Conservation (phyloP, 176 grass and related monocot species). For the Lolium multiflorum region DNA sequence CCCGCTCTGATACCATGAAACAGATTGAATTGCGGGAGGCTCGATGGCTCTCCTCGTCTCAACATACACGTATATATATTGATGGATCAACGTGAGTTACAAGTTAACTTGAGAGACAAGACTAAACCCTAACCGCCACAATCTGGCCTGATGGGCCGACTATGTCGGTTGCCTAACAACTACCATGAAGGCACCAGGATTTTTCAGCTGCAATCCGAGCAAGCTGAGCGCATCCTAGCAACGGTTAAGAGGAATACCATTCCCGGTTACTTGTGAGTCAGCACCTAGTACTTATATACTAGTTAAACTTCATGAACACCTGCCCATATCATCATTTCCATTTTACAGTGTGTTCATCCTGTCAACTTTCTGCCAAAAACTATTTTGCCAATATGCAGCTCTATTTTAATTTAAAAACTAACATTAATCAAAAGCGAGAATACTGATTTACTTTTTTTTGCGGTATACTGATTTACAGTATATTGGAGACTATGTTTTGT, state of each 20-base stretch:
- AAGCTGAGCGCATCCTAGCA: neutral
- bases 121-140: too few species aligned
- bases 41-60: too few species aligned
- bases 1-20: too few species aligned
- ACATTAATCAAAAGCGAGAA: neutral
- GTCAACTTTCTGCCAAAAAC: neutral
- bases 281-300: neutral
- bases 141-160: too few species aligned
- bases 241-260: neutral
- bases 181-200: conserved; percentile 16
- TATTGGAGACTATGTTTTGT: neutral
- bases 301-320: neutral
- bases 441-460: neutral
- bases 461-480: neutral
- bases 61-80: too few species aligned
- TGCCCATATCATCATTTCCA: neutral
- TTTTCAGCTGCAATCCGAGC: conserved; percentile 5
- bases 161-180: too few species aligned
- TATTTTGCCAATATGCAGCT: neutral
- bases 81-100: too few species aligned
- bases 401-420: neutral
- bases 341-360: neutral
- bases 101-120: too few species aligned
- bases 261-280: conserved; percentile 15
- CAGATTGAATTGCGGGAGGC: too few species aligned